Base-by-base conservation (phyloP, 345 rosid genomes). In the Durio zibethinus region DNA sequence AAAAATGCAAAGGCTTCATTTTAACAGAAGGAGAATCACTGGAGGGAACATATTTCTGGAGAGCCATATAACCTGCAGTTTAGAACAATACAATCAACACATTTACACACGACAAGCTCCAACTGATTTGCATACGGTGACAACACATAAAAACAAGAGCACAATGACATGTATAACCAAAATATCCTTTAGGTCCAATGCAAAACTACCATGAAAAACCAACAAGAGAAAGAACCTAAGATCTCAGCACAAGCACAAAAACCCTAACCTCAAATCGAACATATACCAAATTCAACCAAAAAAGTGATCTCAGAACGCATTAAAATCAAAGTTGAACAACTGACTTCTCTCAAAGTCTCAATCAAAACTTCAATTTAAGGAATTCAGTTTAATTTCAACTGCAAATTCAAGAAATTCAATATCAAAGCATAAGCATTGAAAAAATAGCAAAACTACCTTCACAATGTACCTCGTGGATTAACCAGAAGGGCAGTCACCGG, bases 1-100 rank as follows among this genome's bases (percentile, higher is more conserved):
- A 82, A 74, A 92, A 84, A 74, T 75, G 86, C 87, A 92, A 85
- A 70, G 93, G 90, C 85, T 89, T 96, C 92, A 88, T 81, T 59
- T 81, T 77, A 79, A 82, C 73, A 25, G 89, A 82, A 81, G 88
- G 85, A 61, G 90, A 80, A 75, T 86, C 84, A 60, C 80, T 82
- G 53, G 84, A 79, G 47, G 92, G 93, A 83, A 88, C 47, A 72
- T 87, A 86, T 78, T 92, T 92, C 84, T 79, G 89, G 47, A 93
- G 92, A 76, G 97, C 95, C 97, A 91, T 96, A 59, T 93, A 54
- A 75, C 80, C 83, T 86, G 80, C 54, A 59, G 57, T 79, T 43
- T 72, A 75, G 67, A 31, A 68, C 21, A 62, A 63, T 4, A 54
- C 9, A 31, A 20, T 79, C 42, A 62, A 25, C 38, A 78, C 23